Conservation (phyloP, 306 rosid species). For the Begonia loranthoides region DNA sequence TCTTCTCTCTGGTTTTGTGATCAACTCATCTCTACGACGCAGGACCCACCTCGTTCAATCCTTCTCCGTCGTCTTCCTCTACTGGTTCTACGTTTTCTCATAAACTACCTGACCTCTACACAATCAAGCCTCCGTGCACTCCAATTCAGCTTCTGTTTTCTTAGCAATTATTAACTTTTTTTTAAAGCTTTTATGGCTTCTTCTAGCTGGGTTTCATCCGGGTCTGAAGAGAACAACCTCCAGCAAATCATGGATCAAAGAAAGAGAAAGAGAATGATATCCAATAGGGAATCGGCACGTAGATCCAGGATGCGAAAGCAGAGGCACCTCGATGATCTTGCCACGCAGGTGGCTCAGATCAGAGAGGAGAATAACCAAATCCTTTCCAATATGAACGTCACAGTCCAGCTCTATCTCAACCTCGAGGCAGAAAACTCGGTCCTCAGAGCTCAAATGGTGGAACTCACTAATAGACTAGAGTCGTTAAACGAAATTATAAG, state of each 20-base stretch:
- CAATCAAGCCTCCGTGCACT: constrained; percentile 2
- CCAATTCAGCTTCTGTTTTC: neutral
- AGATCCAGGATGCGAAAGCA: constrained; percentile 69
- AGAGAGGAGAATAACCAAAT: constrained; percentile 44
- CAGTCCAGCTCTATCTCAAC: constrained; percentile 29
- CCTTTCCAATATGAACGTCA: constrained; percentile 22
- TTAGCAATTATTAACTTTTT: neutral
- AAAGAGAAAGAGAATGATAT: constrained; percentile 79
- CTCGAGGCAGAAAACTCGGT: constrained; percentile 65
- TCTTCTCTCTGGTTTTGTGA: constrained; percentile 50
- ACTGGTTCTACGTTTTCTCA: constrained; percentile 82
- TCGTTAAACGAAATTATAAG: constrained; percentile 48
- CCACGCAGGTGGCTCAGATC: constrained; percentile 24
- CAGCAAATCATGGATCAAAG: constrained; percentile 38
- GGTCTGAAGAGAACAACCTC: constrained; percentile 36
- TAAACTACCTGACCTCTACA: constrained; percentile 14
- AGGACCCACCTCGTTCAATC: constrained; percentile 75
- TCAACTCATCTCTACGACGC: constrained; percentile 58
- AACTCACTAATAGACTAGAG: constrained; percentile 50
- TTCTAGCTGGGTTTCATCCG: constrained; percentile 22
- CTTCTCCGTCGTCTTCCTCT: constrained; percentile 87
- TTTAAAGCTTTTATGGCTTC: constrained; percentile 37
- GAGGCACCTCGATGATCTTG: constrained; percentile 46
- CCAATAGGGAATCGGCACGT: constrained; percentile 77
- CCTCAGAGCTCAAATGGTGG: constrained; percentile 60